phyloP scores from a whole-genome alignment of 2,329 filamentous ascomycete species.

The Fusarium sororula region DNA sequence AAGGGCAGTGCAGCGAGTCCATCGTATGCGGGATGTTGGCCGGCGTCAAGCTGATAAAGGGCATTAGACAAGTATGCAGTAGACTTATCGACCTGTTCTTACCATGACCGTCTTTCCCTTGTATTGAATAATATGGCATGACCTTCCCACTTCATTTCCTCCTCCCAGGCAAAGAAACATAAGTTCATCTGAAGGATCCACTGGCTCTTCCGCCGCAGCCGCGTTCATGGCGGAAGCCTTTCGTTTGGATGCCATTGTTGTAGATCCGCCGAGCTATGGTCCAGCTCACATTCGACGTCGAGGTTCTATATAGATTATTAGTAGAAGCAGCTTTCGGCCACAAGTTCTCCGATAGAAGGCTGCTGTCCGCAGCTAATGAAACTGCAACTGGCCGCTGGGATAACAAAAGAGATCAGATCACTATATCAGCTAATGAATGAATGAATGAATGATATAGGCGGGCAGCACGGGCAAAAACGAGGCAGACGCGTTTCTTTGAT shows the following conservation, averaged over 20 bases:
- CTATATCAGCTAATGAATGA: background rate
- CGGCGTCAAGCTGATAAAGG: slow-evolving; percentile 81
- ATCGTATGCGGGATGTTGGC: slow-evolving; percentile 96
- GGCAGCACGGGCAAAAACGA: slow-evolving; percentile 29
- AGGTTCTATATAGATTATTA: slow-evolving; percentile 23
- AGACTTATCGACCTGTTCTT: slow-evolving; percentile 44
- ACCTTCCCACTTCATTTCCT: slow-evolving; percentile 95
- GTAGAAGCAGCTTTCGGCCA: slow-evolving; percentile 8
- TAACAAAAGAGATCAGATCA: background rate
- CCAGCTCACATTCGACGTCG: slow-evolving; percentile 32
- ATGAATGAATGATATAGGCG: slow-evolving; percentile 6
- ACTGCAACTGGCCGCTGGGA: background rate
- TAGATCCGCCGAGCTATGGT: slow-evolving; percentile 23
- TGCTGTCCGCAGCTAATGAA: slow-evolving; percentile 11
- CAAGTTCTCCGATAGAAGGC: slow-evolving; percentile 1
- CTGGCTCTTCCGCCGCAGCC: slow-evolving; percentile 77
- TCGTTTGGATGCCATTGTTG: slow-evolving; percentile 88
- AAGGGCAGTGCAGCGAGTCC: slow-evolving; percentile 93
- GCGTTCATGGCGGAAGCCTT: slow-evolving; percentile 82
- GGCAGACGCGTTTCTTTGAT: slow-evolving; percentile 27
- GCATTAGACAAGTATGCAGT: slow-evolving; percentile 30
- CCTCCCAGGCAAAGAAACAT: slow-evolving; percentile 94
- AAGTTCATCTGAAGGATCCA: slow-evolving; percentile 92
- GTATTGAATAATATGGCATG: slow-evolving; percentile 98
- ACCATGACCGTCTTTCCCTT: slow-evolving; percentile 99